Evolutionary conservation across 257 asterid species (phyloP).

Genomic region (Jaltomata sinuosa): DNA sequence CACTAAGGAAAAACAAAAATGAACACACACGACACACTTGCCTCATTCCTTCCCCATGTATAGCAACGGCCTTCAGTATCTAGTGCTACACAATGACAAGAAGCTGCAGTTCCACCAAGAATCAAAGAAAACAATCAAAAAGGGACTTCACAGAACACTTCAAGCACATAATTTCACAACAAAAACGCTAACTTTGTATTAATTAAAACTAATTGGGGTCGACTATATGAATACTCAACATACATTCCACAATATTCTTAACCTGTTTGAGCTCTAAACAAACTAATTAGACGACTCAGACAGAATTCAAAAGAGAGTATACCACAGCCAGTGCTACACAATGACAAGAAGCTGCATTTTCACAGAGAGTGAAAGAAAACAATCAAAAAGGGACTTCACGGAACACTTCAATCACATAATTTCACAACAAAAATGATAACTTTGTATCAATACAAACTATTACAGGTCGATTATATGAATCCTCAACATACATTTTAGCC

Average conservation of each 20-base stretch:
- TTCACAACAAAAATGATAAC: neutral
- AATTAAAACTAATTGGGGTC: neutral
- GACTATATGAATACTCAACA: neutral
- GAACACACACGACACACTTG: constrained; percentile 9
- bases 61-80: constrained; percentile 92
- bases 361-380: neutral
- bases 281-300: neutral
- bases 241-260: neutral
- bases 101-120: constrained; percentile 35
- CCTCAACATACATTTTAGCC: neutral
- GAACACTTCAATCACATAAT: neutral
- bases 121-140: neutral
- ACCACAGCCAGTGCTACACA: constrained; percentile 48
- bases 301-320: too few species aligned
- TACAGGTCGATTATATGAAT: neutral
- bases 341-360: constrained; percentile 69
- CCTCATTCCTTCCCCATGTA: constrained; percentile 98
- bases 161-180: neutral
- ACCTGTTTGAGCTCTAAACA: neutral
- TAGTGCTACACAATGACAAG: constrained; percentile 93
- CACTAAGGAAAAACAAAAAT: neutral
- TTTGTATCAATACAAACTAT: neutral
- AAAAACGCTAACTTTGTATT: neutral
- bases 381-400: neutral
- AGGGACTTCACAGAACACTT: neutral